These are phyloP conservation scores for Phytophthora hibernalis DNA, from an alignment of 352 stramenopile genomes.

Conservation along the genomic window DNA sequence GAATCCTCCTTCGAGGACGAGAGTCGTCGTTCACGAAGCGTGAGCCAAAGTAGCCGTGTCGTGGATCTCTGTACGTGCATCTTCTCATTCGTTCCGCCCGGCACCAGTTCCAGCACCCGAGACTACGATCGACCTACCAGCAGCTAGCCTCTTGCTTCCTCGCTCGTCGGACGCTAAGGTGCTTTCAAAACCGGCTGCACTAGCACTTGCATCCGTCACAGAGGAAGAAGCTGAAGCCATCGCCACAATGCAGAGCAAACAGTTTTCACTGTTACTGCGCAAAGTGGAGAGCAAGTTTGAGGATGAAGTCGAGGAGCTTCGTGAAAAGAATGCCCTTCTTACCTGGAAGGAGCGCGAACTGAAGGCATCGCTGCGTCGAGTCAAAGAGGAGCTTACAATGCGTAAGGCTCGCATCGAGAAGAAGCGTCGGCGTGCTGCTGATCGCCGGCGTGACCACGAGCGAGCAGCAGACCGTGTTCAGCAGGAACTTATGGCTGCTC, in stretches of 20 bases:
- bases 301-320: constrained; percentile 78
- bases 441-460: constrained; percentile 72
- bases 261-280: constrained; percentile 74
- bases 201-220: constrained; percentile 21
- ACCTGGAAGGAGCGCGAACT: constrained; percentile 78
- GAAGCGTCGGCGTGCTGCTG: constrained; percentile 70
- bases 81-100: constrained; percentile 46
- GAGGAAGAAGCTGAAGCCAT: constrained; percentile 38
- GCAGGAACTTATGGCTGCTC: constrained; percentile 39
- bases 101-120: constrained; percentile 10
- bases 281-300: constrained; percentile 83
- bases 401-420: constrained; percentile 76
- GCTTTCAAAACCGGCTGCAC: constrained; percentile 42
- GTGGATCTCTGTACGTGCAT: constrained; percentile 71
- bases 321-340: constrained; percentile 73
- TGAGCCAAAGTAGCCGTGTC: constrained; percentile 49
- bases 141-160: constrained; percentile 18
- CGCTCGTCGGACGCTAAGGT: constrained; percentile 51
- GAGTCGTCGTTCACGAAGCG: constrained; percentile 47
- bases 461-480: constrained; percentile 51
- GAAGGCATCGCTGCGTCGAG: constrained; percentile 66
- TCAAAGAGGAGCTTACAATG: constrained; percentile 68
- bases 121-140: constrained; percentile 20
- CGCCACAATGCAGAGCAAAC: constrained; percentile 42
- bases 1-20: constrained; percentile 82